These are phyloP conservation scores for Mycena sp. DNA, from an alignment of 1,284 basidiomycete species.

Conservation along the genomic window DNA sequence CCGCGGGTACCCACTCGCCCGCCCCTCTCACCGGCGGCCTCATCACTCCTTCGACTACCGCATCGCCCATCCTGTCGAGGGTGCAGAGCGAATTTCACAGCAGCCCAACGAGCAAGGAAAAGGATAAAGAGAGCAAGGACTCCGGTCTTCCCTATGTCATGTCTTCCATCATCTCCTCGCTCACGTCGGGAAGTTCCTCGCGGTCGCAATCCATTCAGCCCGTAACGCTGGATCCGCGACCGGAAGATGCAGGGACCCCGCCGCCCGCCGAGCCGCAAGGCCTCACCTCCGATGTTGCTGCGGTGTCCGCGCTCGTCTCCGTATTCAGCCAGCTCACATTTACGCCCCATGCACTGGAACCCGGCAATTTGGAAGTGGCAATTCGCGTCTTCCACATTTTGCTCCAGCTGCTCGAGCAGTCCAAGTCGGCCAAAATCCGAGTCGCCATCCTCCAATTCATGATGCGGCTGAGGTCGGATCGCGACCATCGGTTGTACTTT, in stretches of 20 bases:
- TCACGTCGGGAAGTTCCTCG: slow-evolving; percentile 62
- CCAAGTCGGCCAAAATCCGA: slow-evolving; percentile 72
- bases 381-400: slow-evolving; percentile 63
- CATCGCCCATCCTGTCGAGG: slow-evolving; percentile 65
- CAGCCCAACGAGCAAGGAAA: slow-evolving; percentile 46
- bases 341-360: slow-evolving; percentile 64
- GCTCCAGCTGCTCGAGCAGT: slow-evolving; percentile 54
- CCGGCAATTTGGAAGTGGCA: slow-evolving; percentile 60
- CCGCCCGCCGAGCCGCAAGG: slow-evolving; percentile 43
- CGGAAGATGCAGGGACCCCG: slow-evolving; percentile 30
- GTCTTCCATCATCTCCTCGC: slow-evolving; percentile 70
- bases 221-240: slow-evolving; percentile 33
- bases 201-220: slow-evolving; percentile 66
- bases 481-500: slow-evolving; percentile 90
- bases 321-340: slow-evolving; percentile 79
- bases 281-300: slow-evolving; percentile 62
- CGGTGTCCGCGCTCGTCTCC: slow-evolving; percentile 71
- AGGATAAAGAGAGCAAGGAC: slow-evolving; percentile 49
- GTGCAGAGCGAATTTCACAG: slow-evolving; percentile 63
- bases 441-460: slow-evolving; percentile 88
- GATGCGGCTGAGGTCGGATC: slow-evolving; percentile 90
- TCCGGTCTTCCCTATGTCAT: slow-evolving; percentile 68
- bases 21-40: slow-evolving; percentile 41
- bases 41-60: slow-evolving; percentile 49
- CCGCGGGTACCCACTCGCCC: slow-evolving; percentile 51